These are phyloP conservation scores for Neofusicoccum parvum DNA, from an alignment of 2,329 filamentous ascomycete genomes.

Conservation along the genomic window DNA sequence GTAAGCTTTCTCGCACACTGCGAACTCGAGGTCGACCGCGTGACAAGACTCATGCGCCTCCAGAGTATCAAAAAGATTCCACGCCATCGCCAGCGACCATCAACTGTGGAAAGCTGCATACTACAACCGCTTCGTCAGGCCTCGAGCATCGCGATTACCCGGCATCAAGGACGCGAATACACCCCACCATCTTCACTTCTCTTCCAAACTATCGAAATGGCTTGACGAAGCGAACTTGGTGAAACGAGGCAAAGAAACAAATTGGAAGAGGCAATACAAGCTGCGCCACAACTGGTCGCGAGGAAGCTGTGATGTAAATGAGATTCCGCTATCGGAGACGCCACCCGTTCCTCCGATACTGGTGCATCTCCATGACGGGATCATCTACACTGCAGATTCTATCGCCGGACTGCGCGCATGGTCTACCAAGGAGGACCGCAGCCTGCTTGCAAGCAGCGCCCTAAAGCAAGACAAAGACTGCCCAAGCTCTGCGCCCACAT, in stretches of 20 bases:
- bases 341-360: constrained; percentile 63
- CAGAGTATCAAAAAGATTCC: constrained; percentile 75
- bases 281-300: constrained; percentile 88
- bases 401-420: constrained; percentile 74
- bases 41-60: neutral
- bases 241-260: constrained; percentile 53
- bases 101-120: constrained; percentile 92
- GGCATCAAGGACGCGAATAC: constrained; percentile 56
- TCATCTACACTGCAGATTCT: constrained; percentile 76
- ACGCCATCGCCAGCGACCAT: constrained; percentile 72
- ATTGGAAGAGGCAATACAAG: constrained; percentile 90
- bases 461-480: constrained; percentile 23
- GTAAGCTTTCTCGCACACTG: constrained; percentile 41
- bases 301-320: constrained; percentile 77
- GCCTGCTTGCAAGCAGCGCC: constrained; percentile 56
- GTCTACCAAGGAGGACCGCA: constrained; percentile 64
- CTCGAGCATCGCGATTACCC: constrained; percentile 74
- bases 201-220: constrained; percentile 62
- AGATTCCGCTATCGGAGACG: constrained; percentile 65
- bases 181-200: constrained; percentile 50
- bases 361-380: constrained; percentile 74
- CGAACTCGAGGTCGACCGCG: too few species aligned
- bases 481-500: constrained; percentile 54
- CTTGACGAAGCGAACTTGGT: constrained; percentile 62
- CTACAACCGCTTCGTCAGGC: constrained; percentile 82